A percentile compares a stretch with the other conserved stretches of the same genome.
Evolutionary conservation across 2,329 filamentous ascomycete species (phyloP).

Genomic region (Colletotrichum tanaceti): DNA sequence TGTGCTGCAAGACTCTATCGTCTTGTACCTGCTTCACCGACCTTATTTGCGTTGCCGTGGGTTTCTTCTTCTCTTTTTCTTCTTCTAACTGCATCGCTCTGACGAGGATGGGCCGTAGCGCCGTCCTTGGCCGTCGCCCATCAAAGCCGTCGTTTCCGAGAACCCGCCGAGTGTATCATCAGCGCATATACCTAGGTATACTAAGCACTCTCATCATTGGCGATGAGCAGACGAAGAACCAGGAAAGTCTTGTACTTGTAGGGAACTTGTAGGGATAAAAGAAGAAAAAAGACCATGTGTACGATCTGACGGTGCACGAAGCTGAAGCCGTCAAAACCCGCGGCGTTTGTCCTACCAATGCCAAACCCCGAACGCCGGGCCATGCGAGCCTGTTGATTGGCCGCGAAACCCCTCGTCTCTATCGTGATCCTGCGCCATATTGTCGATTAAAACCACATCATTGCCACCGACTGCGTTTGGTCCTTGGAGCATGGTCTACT

Average conservation of each 20-base stretch:
- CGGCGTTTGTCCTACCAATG: constrained; percentile 32
- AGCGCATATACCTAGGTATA: background rate
- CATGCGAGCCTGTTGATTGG: constrained; percentile 26
- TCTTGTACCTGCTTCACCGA: constrained; percentile 23
- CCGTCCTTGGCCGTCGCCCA: background rate
- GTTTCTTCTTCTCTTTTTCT: too few species aligned
- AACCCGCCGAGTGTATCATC: background rate
- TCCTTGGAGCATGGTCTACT: background rate
- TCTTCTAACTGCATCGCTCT: background rate
- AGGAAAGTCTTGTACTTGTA: background rate
- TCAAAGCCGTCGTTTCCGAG: background rate
- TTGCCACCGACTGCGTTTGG: background rate
- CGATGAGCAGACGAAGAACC: background rate
- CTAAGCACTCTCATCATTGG: background rate
- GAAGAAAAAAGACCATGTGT: too few species aligned
- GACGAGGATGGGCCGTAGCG: too few species aligned
- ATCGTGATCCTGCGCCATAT: constrained; percentile 10
- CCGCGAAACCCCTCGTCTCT: background rate
- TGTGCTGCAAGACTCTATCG: background rate
- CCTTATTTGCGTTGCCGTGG: too few species aligned
- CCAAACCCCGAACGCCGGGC: constrained; percentile 19
- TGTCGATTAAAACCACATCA: background rate
- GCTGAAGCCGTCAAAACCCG: constrained; percentile 19
- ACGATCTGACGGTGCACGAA: background rate
- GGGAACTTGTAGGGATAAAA: too few species aligned